Evolutionary conservation across 2,329 filamentous ascomycete species (phyloP), one percentile per base, ranked within the genome.

Genomic region (Beauveria australis): DNA sequence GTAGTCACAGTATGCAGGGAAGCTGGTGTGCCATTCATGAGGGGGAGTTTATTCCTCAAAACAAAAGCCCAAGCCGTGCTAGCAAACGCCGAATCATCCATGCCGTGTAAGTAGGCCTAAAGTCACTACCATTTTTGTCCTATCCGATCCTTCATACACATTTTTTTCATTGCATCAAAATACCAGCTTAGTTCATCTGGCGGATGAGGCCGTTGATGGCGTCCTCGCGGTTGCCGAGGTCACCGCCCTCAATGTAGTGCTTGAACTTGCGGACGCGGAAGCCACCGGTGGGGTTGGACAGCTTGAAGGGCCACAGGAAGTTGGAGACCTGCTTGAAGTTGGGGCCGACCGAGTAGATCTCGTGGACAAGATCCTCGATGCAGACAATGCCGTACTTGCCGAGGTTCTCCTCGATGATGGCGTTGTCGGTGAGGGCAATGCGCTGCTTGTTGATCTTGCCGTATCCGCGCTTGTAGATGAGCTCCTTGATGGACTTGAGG

Each of bases 231-330:
- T 99, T 97, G 78, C 94, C 94, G 71, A 95, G 83, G 80, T 99
- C 94, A 88, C 94, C 94, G 80, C 93, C 94, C 85, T 97, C 90
- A 66, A 97, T 90, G 83, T 91, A 97, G 84, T 97, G 92, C 85
- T 92, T 94, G 88, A 97, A 97, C 85, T 97, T 99, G 81, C 94
- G 86, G 72, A 89, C 80, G 71, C 89, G 89, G 91, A 97, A 99
- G 68, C 94, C 93, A 78, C 94, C 94, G 71, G 82, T 97, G 75
- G 94, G 94, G 87, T 96, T 97, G 86, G 87, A 92, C 70, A 99
- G 89, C 89, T 99, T 97, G 88, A 99, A 99, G 76, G 94, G 94
- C 94, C 94, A 99, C 70, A 97, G 82, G 88, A 97, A 97, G 89
- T 97, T 99, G 83, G 88, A 86, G 73, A 91, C 92, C 84, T 97